phyloP scores from a whole-genome alignment of 345 rosid species.

The Citropsis articulata region DNA sequence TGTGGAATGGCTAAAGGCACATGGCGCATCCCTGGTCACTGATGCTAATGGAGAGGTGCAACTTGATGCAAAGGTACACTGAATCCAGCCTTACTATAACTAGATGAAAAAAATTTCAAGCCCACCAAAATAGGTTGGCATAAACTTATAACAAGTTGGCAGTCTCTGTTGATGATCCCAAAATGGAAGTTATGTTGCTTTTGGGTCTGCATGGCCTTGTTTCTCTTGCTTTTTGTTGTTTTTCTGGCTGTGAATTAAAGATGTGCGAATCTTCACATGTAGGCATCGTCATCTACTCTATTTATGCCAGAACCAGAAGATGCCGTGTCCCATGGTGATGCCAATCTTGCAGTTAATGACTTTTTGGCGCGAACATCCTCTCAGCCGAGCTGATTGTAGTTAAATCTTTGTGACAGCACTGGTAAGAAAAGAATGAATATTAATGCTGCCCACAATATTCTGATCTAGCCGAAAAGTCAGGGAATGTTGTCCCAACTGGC shows the following conservation, averaged over 20 bases:
- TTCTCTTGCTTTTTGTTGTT: not conserved
- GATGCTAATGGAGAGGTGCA: conserved; percentile 70
- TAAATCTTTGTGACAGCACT: conserved; percentile 7
- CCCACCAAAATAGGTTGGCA: not conserved
- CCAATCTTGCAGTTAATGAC: conserved; percentile 84
- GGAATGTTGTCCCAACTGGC: not conserved
- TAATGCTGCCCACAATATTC: conserved; percentile 3
- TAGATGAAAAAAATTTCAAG: not conserved
- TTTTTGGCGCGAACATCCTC: conserved; percentile 62
- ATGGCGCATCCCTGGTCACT: conserved; percentile 64
- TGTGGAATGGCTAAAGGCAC: conserved; percentile 83
- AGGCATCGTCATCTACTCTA: conserved; percentile 79
- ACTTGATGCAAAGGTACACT: conserved; percentile 76
- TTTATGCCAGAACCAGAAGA: conserved; percentile 95
- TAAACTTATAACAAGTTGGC: not conserved
- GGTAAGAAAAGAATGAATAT: conserved; percentile 1
- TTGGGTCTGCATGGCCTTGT: not conserved
- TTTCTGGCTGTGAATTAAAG: not conserved
- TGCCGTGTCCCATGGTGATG: conserved; percentile 93
- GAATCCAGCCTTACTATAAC: not conserved
- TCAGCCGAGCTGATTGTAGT: conserved; percentile 12
- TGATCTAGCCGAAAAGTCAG: not conserved
- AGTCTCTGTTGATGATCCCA: not conserved
- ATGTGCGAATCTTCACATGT: conserved; percentile 18
- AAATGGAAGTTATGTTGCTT: not conserved